Percentiles rank a stretch among this genome's conserved stretches.
Conservation (phyloP, 2,329 filamentous ascomycete species). For the Parastagonospora nodorum region DNA sequence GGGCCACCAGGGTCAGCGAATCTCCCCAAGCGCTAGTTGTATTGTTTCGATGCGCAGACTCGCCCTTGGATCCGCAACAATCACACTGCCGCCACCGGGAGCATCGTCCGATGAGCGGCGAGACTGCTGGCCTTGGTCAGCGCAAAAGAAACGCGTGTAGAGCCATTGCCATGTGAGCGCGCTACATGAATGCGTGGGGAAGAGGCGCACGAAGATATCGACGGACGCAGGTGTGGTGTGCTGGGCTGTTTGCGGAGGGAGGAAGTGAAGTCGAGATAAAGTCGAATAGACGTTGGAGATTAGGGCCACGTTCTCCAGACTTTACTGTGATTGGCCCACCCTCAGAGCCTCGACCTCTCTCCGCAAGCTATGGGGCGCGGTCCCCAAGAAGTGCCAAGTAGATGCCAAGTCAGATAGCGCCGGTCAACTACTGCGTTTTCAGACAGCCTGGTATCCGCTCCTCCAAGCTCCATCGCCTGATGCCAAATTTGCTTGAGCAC, state of each 20-base stretch:
- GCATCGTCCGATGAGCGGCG: not conserved
- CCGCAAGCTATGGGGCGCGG: not conserved
- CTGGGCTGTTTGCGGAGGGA: not conserved
- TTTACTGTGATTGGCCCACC: slow-evolving; percentile 1
- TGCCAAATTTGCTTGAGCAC: slow-evolving; percentile 11
- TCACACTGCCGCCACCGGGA: not conserved
- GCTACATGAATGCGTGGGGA: slow-evolving; percentile 3
- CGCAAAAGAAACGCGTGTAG: not conserved
- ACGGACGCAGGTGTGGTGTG: slow-evolving; percentile 1
- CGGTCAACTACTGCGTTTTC: not conserved
- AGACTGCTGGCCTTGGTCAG: not conserved
- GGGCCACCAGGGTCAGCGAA: too few species aligned
- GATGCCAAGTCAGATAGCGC: slow-evolving; percentile 1
- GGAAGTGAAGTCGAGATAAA: slow-evolving; percentile 4
- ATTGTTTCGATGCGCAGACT: not conserved
- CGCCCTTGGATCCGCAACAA: not conserved
- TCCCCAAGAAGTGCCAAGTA: not conserved
- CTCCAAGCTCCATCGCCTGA: slow-evolving; percentile 4
- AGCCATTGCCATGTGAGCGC: not conserved
- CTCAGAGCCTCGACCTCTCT: not conserved
- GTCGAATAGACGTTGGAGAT: not conserved
- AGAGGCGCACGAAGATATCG: not conserved
- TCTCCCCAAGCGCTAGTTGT: not conserved
- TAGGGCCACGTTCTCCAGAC: not conserved
- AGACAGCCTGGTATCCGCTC: not conserved